Evolutionary conservation across 495 filamentous ascomycete genomes (phyloP).

Genomic region (Cercophora sp.): DNA sequence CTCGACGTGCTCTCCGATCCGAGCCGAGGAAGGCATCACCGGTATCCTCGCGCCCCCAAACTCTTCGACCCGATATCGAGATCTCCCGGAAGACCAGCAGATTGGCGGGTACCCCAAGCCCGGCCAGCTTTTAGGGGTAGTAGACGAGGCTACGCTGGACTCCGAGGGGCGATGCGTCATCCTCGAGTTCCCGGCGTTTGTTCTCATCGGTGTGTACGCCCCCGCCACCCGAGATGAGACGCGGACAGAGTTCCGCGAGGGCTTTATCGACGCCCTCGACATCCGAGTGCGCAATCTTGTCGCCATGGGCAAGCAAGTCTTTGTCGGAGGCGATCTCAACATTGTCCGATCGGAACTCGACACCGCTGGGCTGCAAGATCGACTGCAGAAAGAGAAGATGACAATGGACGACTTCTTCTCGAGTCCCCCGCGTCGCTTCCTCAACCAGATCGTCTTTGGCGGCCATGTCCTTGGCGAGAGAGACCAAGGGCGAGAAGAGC

Average conservation of each 20-base stretch:
- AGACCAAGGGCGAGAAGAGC: slow-evolving; percentile 67
- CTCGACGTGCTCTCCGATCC: slow-evolving; percentile 78
- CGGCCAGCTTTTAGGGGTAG: slow-evolving; percentile 56
- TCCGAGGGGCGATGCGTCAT: slow-evolving; percentile 89
- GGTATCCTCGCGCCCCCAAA: slow-evolving; percentile 76
- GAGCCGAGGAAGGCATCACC: slow-evolving; percentile 89
- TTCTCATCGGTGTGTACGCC: slow-evolving; percentile 85
- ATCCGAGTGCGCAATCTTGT: slow-evolving; percentile 77
- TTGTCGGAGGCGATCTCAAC: slow-evolving; percentile 88
- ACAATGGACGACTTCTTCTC: slow-evolving; percentile 54
- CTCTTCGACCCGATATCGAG: slow-evolving; percentile 67
- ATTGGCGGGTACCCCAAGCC: slow-evolving; percentile 87
- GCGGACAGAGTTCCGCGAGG: slow-evolving; percentile 77
- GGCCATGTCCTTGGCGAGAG: slow-evolving; percentile 66
- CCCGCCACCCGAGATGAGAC: slow-evolving; percentile 83
- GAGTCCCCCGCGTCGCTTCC: slow-evolving; percentile 68
- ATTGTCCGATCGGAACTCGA: slow-evolving; percentile 70
- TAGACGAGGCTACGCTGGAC: slow-evolving; percentile 72
- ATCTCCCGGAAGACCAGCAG: slow-evolving; percentile 70
- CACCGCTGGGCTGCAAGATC: slow-evolving; percentile 63
- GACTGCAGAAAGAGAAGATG: slow-evolving; percentile 58
- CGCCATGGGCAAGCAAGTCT: slow-evolving; percentile 72
- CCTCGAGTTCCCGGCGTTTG: slow-evolving; percentile 94
- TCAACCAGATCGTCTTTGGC: slow-evolving; percentile 77
- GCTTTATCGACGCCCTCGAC: slow-evolving; percentile 76